A percentile compares a stretch with the other conserved stretches of the same genome.
These are phyloP conservation scores for Starmerella bombicola DNA, from an alignment of 805 yeast genomes.

Conservation along the genomic window DNA sequence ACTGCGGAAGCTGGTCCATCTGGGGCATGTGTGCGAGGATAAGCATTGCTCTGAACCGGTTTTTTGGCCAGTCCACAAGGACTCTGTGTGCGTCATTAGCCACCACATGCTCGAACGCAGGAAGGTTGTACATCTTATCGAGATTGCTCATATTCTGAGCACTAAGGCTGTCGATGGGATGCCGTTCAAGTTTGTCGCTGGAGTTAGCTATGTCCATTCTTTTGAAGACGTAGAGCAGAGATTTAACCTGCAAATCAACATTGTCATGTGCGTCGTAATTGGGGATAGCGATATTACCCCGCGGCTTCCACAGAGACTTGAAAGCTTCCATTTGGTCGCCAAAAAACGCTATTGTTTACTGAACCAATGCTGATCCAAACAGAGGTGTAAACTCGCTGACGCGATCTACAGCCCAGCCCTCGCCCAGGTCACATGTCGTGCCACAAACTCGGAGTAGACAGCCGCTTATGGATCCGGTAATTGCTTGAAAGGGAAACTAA, in stretches of 20 bases:
- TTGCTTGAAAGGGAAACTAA: not conserved
- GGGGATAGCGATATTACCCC: slow-evolving; percentile 36
- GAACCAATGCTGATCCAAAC: too few species aligned
- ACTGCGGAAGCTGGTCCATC: slow-evolving; percentile 27
- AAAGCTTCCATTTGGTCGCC: slow-evolving; percentile 24
- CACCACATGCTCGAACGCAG: slow-evolving; percentile 34
- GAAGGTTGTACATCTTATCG: slow-evolving; percentile 43
- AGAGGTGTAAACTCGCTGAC: not conserved
- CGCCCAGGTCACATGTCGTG: too few species aligned
- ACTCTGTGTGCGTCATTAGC: slow-evolving; percentile 50
- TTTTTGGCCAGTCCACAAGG: slow-evolving; percentile 52
- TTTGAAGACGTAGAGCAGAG: slow-evolving; percentile 46
- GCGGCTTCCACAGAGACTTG: slow-evolving; percentile 30
- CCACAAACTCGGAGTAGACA: not conserved
- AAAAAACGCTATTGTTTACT: not conserved
- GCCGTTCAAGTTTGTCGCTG: slow-evolving; percentile 12
- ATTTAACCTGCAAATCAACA: slow-evolving; percentile 48
- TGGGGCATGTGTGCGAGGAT: slow-evolving; percentile 42
- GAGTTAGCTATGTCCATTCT: slow-evolving; percentile 25
- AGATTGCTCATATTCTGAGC: slow-evolving; percentile 32
- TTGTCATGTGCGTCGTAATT: slow-evolving; percentile 42
- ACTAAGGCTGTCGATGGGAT: slow-evolving; percentile 20
- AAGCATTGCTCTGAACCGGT: slow-evolving; percentile 51
- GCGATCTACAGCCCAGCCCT: too few species aligned
- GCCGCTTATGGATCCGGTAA: not conserved